Percentiles rank a stretch among this genome's conserved stretches.
Conservation (phyloP, 805 yeast species). For the Candida awuae region DNA sequence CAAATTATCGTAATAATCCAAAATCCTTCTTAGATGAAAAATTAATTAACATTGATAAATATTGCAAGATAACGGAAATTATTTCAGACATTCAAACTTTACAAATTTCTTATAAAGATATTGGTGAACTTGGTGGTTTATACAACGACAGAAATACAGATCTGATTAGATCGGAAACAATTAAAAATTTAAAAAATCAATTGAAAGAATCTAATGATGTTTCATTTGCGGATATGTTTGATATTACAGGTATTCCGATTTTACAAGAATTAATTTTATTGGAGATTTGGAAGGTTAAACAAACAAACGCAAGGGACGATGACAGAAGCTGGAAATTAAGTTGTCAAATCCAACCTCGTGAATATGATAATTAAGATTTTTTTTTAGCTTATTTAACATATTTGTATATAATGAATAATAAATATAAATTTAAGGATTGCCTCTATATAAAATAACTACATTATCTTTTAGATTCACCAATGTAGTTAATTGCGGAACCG, state of each 20-base stretch:
- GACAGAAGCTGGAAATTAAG: conserved; percentile 72
- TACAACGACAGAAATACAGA: conserved; percentile 23
- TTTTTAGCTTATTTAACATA: background rate
- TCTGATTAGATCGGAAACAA: conserved; percentile 24
- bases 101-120: conserved; percentile 49
- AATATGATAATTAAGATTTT: conserved; percentile 12
- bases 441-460: background rate
- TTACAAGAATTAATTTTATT: conserved; percentile 53
- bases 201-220: conserved; percentile 13
- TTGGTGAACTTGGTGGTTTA: conserved; percentile 24
- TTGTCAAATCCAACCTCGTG: conserved; percentile 50
- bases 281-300: conserved; percentile 65
- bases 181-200: conserved; percentile 20
- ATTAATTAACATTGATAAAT: conserved; percentile 67
- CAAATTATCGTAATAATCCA: conserved; percentile 51
- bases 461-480: conserved; percentile 32
- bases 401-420: conserved; percentile 4
- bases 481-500: conserved; percentile 92
- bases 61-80: conserved; percentile 55
- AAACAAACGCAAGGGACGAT: conserved; percentile 47
- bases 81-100: conserved; percentile 60
- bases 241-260: conserved; percentile 33
- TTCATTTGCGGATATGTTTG: conserved; percentile 28
- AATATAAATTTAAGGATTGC: background rate
- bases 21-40: conserved; percentile 45